Percentiles rank a stretch among this genome's conserved stretches.
phyloP scores from a whole-genome alignment of 169 alveolate genomes.

The Neospora caninum region DNA sequence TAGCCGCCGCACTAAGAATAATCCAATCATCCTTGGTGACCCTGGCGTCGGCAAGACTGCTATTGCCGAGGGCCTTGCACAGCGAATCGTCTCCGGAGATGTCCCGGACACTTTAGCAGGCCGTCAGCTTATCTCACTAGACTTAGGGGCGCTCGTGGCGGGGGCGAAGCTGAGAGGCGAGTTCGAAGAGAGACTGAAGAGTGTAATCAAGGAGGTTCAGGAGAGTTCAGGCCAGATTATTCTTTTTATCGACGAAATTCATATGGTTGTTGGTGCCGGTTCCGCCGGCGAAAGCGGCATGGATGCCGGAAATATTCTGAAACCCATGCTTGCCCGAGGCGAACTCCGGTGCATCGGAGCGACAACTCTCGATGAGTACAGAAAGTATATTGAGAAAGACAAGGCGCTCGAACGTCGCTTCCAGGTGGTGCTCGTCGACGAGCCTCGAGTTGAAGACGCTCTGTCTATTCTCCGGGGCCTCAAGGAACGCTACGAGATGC shows the following conservation, averaged over 20 bases:
- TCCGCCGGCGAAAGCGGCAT: conserved; percentile 87
- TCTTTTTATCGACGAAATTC: conserved; percentile 86
- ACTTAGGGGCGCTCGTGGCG: conserved; percentile 77
- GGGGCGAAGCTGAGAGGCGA: conserved; percentile 91
- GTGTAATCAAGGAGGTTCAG: conserved; percentile 82
- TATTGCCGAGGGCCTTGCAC: conserved; percentile 83
- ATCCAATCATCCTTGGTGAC: conserved; percentile 88
- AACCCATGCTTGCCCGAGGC: conserved; percentile 90
- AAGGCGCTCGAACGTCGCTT: conserved; percentile 90
- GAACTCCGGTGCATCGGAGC: conserved; percentile 89
- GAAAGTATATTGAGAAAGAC: conserved; percentile 87
- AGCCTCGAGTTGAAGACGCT: conserved; percentile 86
- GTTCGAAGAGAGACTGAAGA: conserved; percentile 83
- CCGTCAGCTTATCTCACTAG: conserved; percentile 67
- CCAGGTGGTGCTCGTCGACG: conserved; percentile 86
- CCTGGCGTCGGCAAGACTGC: conserved; percentile 91
- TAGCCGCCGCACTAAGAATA: conserved; percentile 86
- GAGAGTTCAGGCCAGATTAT: conserved; percentile 43
- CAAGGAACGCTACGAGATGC: conserved; percentile 83
- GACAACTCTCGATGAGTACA: conserved; percentile 87
- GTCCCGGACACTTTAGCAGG: conserved; percentile 69
- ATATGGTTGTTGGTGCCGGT: conserved; percentile 81
- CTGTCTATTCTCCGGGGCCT: conserved; percentile 85
- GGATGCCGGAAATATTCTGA: conserved; percentile 89
- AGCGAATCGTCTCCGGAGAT: conserved; percentile 68